Evolutionary conservation across 192 early-diverging fungal genomes (phyloP), one percentile per base, ranked within the genome.

Genomic region (Mortierella antarctica): DNA sequence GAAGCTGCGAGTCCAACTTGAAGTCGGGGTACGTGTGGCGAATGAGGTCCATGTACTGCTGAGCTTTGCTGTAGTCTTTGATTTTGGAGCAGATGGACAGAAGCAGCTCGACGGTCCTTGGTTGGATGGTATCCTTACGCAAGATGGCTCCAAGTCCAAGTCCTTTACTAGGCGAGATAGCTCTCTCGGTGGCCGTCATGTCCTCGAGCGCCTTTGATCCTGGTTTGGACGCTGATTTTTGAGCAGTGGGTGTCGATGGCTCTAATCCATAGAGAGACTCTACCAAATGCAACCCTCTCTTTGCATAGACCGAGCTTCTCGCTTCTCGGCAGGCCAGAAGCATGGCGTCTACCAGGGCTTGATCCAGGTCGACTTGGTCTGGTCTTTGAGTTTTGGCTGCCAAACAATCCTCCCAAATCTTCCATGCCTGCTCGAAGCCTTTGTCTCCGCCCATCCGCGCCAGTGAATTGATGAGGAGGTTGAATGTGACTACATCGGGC

Each of bases 401-500:
- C 65, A 82, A 45, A 47, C 39, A 66, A 17, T 81, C 74, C 21
- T 81, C 62, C 83, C 83, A 84, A 4, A 71, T 20, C 56, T 65
- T 65, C 66, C 71, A 80, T 23, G 83, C 83, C 21, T 56, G 10
- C 2, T 74, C 55, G 65, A 74, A 81, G 3, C 77, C 77, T 40
- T 66, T 57, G 12, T 76, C 62, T 1, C 67, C 73, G 5, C 82
- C 77, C 42, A 55, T 62, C 18, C 73, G 65, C 6, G 83, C 77
- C 47, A 67, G 76, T 0, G 83, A 17, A 49, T 80, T 81, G 50
- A 84, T 63, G 17, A 81, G 13, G 17, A 67, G 81, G 20, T 62
- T 84, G 57, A 65, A 84, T 0, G 83, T 76, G 52, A 81, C 62
- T 12, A 81, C 59, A 70, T 84, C 78, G 12, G 83, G 77, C 3